Percentiles rank a stretch among this genome's conserved stretches.
Conservation (phyloP, 2,329 filamentous ascomycete species). For the Penicillium sp. region DNA sequence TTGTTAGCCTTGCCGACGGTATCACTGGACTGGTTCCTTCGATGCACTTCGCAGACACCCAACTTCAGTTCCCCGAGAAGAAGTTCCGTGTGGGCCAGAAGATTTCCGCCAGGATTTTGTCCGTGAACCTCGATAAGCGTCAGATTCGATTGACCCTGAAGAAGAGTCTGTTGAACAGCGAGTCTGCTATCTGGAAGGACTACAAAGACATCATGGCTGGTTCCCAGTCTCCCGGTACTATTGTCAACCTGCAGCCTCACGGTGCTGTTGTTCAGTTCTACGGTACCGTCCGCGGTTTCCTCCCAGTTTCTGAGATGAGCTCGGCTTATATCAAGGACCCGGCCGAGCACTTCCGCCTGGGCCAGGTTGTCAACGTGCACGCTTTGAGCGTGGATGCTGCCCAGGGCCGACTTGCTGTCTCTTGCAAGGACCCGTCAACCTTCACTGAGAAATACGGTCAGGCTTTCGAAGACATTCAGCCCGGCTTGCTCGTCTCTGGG, state of each 20-base stretch:
- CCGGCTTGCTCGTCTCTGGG: slow-evolving; percentile 75
- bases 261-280: slow-evolving; percentile 95
- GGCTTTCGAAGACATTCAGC: slow-evolving; percentile 71
- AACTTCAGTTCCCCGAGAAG: slow-evolving; percentile 89
- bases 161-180: slow-evolving; percentile 91
- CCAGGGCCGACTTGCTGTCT: slow-evolving; percentile 75
- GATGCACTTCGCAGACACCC: slow-evolving; percentile 84
- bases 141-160: slow-evolving; percentile 88
- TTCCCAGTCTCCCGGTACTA: slow-evolving; percentile 80
- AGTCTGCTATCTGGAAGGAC: slow-evolving; percentile 74
- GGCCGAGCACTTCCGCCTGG: slow-evolving; percentile 81
- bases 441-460: slow-evolving; percentile 76
- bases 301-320: slow-evolving; percentile 96
- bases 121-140: slow-evolving; percentile 72
- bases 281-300: slow-evolving; percentile 77
- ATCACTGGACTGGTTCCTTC: slow-evolving; percentile 88
- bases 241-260: slow-evolving; percentile 75
- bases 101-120: slow-evolving; percentile 84
- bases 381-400: slow-evolving; percentile 78
- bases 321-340: slow-evolving; percentile 93
- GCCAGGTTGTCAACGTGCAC: slow-evolving; percentile 89
- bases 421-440: slow-evolving; percentile 84
- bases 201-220: slow-evolving; percentile 76
- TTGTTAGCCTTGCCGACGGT: slow-evolving; percentile 82
- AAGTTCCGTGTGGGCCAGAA: slow-evolving; percentile 88